phyloP scores from a whole-genome alignment of 257 asterid genomes.

The Scutellaria baicalensis region DNA sequence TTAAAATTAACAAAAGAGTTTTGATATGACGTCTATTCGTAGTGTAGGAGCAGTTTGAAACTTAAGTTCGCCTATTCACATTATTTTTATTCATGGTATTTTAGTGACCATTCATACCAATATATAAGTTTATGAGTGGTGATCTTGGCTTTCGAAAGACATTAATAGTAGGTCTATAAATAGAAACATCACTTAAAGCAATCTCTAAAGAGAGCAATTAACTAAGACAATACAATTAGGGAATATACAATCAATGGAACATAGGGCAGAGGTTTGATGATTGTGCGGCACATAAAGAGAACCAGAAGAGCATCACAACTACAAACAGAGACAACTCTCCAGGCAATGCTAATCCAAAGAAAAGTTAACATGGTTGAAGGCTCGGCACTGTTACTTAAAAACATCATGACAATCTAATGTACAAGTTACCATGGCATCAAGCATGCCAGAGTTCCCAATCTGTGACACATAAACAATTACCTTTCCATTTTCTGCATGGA shows the following conservation, averaged over 20 bases:
- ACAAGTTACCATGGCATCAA: background rate
- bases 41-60: background rate
- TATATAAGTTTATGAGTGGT: background rate
- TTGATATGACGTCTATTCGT: background rate
- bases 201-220: background rate
- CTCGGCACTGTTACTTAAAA: background rate
- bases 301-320: background rate
- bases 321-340: background rate
- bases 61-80: background rate
- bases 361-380: background rate
- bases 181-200: background rate
- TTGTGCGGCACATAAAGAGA: background rate
- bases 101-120: background rate
- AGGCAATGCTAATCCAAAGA: background rate
- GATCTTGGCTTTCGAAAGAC: background rate
- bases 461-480: slow-evolving; percentile 13
- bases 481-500: slow-evolving; percentile 82
- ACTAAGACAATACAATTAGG: background rate
- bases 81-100: background rate
- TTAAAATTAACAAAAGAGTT: background rate
- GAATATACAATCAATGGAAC: background rate
- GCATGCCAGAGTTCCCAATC: background rate
- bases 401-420: background rate
- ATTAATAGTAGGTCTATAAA: background rate
- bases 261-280: background rate